phyloP scores from a whole-genome alignment of 371 early-diverging fungal species.

The Apophysomyces trapeziformis region DNA sequence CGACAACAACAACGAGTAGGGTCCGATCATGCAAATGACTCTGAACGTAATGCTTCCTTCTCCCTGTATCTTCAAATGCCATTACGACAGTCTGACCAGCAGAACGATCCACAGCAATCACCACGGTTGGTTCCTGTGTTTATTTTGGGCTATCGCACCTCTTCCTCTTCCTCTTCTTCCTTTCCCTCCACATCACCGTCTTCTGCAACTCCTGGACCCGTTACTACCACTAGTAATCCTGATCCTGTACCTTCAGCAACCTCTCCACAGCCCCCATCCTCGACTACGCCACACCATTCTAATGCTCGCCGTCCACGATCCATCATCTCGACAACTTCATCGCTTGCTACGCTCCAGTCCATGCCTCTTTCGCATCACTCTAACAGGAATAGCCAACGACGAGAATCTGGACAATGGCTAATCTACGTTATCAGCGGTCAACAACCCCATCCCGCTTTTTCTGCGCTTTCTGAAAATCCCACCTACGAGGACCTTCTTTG shows the following conservation, averaged over 20 bases:
- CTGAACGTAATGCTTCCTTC: conserved; percentile 14
- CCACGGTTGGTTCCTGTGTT: conserved; percentile 18
- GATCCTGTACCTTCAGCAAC: not conserved
- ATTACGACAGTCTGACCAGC: conserved; percentile 7
- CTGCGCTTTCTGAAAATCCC: conserved; percentile 37
- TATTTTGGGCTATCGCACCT: conserved; percentile 28
- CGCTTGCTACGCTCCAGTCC: conserved; percentile 31
- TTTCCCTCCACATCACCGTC: not conserved
- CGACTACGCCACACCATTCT: conserved; percentile 9
- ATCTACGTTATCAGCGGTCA: conserved; percentile 41
- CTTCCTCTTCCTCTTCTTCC: not conserved
- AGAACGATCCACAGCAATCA: conserved; percentile 14
- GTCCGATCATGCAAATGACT: conserved; percentile 8
- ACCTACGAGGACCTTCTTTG: conserved; percentile 66
- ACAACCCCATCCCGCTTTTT: conserved; percentile 13
- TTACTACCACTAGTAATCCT: not conserved
- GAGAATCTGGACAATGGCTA: conserved; percentile 36
- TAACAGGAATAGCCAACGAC: conserved; percentile 19
- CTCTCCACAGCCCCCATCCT: not conserved
- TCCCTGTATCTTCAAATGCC: conserved; percentile 25
- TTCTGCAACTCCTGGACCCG: no score
- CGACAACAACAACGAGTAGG: conserved; percentile 1
- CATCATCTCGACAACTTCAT: conserved; percentile 29
- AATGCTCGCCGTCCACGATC: conserved; percentile 26
- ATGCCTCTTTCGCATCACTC: conserved; percentile 32